Base-by-base conservation (phyloP, 2,329 filamentous ascomycete species). In the Amesomyces nigricolor region DNA sequence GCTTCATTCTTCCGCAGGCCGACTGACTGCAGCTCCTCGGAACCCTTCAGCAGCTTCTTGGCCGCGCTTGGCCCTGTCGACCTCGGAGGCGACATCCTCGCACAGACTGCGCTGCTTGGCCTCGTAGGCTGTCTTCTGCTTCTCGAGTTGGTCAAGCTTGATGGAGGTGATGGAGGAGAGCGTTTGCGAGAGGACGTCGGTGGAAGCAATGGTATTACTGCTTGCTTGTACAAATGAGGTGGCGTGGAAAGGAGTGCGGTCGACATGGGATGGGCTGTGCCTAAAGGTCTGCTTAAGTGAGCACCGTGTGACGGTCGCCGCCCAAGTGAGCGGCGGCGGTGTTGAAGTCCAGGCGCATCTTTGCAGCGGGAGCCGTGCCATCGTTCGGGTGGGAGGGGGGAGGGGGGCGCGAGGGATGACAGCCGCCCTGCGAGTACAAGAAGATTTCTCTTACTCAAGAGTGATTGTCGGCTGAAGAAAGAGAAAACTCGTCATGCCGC, bases 141-240 rank as follows among this genome's bases (percentile, higher is more conserved):
- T 78, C 29, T 74, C 71, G 7, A 84, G 72, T 61, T 83, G 78
- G n/a, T 70, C 70, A 57, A 84, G 76, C 63, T 83, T 84, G 55
- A 77, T 78, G 39, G 70, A 69, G 17, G 78, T 82, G 64, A 82
- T 79, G 35, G 76, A 75, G 51, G 77, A 74, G 29, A 82, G 73
- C 13, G 79, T 80, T 53, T 78, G 71, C 5, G 79, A 78, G 37
- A 81, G 71, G 43, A 72, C 64, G 26, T 69, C 66, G 4, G 65
- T 63, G 46, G 69, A 71, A 47, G 70, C 65, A 70, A 73, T 73
- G 30, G 44, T 16, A 39, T 30, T n/a, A 22, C 16, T 7, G 37
- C 30, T 38, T 38, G 10, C 30, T 29, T 16, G 17, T 2, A 7
- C 4, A 42, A 40, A 5, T 11, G 48, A 38, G 17, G 38, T 26